A percentile compares a stretch with the other conserved stretches of the same genome.
These are phyloP conservation scores for Arctostaphylos glauca DNA, from an alignment of 148 eudicot species.

Conservation along the genomic window DNA sequence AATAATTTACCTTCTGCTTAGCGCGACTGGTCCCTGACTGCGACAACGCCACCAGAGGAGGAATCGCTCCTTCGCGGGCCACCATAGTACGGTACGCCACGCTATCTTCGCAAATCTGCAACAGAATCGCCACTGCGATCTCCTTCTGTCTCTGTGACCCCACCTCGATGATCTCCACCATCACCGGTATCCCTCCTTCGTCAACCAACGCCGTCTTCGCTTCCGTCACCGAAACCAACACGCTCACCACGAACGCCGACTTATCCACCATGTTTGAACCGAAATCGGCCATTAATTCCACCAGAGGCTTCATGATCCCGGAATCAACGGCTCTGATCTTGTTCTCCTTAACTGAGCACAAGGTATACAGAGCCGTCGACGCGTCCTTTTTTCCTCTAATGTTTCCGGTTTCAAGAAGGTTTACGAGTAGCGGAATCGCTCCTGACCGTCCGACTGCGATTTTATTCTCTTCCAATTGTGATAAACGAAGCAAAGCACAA, in stretches of 20 bases:
- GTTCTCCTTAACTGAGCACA: conserved; percentile 71
- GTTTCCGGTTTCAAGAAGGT: conserved; percentile 56
- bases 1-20: conserved; percentile 61
- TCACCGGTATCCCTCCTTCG: conserved; percentile 81
- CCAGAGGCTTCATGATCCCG: conserved; percentile 74
- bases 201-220: conserved; percentile 67
- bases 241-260: conserved; percentile 65
- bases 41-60: conserved; percentile 80
- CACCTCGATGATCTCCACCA: conserved; percentile 79
- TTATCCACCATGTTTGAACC: conserved; percentile 90
- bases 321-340: conserved; percentile 65
- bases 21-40: conserved; percentile 83
- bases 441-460: conserved; percentile 70
- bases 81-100: conserved; percentile 66
- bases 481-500: conserved; percentile 67
- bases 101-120: conserved; percentile 71
- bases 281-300: conserved; percentile 84
- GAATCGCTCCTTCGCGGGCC: conserved; percentile 91
- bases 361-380: conserved; percentile 64
- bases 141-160: conserved; percentile 84
- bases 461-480: conserved; percentile 66
- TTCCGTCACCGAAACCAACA: conserved; percentile 44
- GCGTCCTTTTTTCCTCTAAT: conserved; percentile 86
- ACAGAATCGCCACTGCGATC: conserved; percentile 63
- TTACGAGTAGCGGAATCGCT: conserved; percentile 64